Evolutionary conservation across 768 basidiomycete species (phyloP).

Genomic region (Imleria badia): DNA sequence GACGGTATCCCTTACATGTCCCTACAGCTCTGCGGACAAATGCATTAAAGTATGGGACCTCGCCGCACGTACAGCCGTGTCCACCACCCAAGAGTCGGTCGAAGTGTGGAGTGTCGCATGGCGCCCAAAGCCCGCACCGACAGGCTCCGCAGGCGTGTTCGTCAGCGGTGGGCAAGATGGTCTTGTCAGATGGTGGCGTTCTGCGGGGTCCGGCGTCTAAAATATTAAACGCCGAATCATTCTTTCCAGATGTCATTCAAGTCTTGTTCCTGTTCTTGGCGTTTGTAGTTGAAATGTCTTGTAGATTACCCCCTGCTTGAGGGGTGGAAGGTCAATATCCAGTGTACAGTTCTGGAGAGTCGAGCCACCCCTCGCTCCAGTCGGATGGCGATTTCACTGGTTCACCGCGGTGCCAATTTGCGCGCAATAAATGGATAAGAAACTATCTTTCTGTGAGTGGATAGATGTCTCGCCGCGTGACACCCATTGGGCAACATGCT

Average conservation of each 20-base stretch:
- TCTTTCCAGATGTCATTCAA: background rate
- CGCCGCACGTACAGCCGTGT: slow-evolving; percentile 67
- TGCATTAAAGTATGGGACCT: slow-evolving; percentile 89
- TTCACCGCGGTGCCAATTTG: too few relatives aligned
- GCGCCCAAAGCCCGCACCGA: slow-evolving; percentile 60
- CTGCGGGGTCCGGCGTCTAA: slow-evolving; percentile 50
- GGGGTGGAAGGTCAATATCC: too few relatives aligned
- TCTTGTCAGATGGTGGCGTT: slow-evolving; percentile 72
- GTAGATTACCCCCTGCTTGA: background rate
- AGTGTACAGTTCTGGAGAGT: too few relatives aligned
- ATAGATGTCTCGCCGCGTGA: too few relatives aligned
- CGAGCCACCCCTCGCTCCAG: too few relatives aligned
- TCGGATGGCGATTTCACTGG: too few relatives aligned
- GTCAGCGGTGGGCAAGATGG: slow-evolving; percentile 79
- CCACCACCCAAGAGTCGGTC: slow-evolving; percentile 72
- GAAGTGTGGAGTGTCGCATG: slow-evolving; percentile 87
- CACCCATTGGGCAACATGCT: too few relatives aligned
- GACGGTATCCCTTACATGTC: background rate
- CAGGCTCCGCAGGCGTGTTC: slow-evolving; percentile 58
- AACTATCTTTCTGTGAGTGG: too few relatives aligned
- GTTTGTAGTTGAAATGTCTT: background rate
- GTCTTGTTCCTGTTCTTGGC: slow-evolving; percentile 1
- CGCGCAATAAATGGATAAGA: too few relatives aligned
- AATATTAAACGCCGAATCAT: background rate
- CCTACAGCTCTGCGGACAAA: slow-evolving; percentile 74